A percentile compares a stretch with the other conserved stretches of the same genome.
These are phyloP conservation scores for Dendrocalamus sinicus DNA, from an alignment of 176 grass and related monocot species.

Conservation along the genomic window DNA sequence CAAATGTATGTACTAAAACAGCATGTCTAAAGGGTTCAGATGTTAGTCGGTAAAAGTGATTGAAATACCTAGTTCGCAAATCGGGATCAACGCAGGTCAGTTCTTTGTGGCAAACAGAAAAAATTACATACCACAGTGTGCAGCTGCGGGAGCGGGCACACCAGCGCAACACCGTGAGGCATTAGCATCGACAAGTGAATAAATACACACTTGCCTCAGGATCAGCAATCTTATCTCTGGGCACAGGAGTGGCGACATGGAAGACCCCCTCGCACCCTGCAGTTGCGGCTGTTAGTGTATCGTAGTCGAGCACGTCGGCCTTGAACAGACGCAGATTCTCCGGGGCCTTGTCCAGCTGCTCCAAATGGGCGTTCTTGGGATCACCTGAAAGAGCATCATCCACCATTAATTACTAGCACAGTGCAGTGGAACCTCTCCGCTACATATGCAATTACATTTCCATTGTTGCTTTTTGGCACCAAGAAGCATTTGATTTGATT, in stretches of 20 bases:
- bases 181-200: not conserved
- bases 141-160: not conserved
- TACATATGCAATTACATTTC: not conserved
- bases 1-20: not conserved
- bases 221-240: slow-evolving; percentile 14
- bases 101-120: not conserved
- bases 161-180: not conserved
- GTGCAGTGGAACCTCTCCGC: not conserved
- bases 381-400: slow-evolving; percentile 36
- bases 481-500: not conserved
- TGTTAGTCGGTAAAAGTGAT: not conserved
- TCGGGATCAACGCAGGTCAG: not conserved
- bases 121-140: not conserved
- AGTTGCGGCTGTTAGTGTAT: slow-evolving; percentile 41
- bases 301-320: slow-evolving; percentile 63
- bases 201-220: slow-evolving; percentile 40
- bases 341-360: slow-evolving; percentile 46
- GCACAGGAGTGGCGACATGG: slow-evolving; percentile 65
- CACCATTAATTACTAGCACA: not conserved
- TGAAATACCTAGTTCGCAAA: not conserved
- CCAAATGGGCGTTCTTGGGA: slow-evolving; percentile 49
- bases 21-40: not conserved
- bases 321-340: slow-evolving; percentile 65
- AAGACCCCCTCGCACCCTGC: slow-evolving; percentile 63
- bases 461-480: not conserved